Evolutionary conservation across 805 yeast genomes (phyloP).

Genomic region (Wickerhamomyces chaumierensis): DNA sequence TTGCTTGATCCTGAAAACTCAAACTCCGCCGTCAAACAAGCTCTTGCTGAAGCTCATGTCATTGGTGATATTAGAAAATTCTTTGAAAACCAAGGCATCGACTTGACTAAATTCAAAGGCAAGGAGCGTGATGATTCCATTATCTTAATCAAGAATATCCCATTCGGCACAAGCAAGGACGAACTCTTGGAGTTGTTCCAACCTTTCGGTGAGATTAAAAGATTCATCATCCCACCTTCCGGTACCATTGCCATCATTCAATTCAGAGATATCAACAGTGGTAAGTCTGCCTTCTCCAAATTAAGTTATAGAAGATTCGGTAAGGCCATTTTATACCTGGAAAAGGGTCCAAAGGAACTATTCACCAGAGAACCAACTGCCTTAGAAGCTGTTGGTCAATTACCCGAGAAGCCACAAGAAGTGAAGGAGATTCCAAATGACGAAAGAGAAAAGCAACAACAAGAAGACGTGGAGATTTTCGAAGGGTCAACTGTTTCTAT

Average conservation of each 20-base stretch:
- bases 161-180: constrained; percentile 70
- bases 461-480: constrained; percentile 26
- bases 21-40: constrained; percentile 88
- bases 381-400: constrained; percentile 14
- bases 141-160: constrained; percentile 81
- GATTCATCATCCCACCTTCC: constrained; percentile 88
- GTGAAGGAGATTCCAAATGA: constrained; percentile 14
- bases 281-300: constrained; percentile 81
- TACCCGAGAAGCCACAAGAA: constrained; percentile 20
- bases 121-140: constrained; percentile 71
- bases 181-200: constrained; percentile 78
- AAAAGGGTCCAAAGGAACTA: constrained; percentile 83
- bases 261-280: constrained; percentile 70
- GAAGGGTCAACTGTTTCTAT: constrained; percentile 79
- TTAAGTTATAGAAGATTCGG: constrained; percentile 82
- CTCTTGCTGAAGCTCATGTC: constrained; percentile 93
- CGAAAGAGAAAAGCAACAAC: constrained; percentile 21
- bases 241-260: constrained; percentile 94
- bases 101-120: constrained; percentile 54
- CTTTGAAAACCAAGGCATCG: constrained; percentile 80
- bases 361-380: constrained; percentile 47
- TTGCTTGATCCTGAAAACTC: constrained; percentile 81
- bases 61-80: constrained; percentile 82
- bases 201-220: constrained; percentile 66
- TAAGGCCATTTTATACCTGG: constrained; percentile 77